A percentile compares a stretch with the other conserved stretches of the same genome.
Conservation (phyloP, 2,329 filamentous ascomycete species). For the Penicillium sp. region DNA sequence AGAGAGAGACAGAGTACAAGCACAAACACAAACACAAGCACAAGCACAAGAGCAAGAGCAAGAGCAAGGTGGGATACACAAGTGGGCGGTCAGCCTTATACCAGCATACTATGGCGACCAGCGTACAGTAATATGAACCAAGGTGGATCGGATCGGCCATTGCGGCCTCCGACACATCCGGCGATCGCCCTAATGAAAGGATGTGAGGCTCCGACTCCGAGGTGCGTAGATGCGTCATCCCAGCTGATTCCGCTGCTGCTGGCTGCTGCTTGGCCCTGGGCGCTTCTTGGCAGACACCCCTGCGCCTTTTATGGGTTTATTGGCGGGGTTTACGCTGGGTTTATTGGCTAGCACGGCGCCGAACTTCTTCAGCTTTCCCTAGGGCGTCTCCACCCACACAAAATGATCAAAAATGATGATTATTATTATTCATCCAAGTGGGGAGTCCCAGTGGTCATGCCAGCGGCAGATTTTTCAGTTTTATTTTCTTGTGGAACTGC, state of each 20-base stretch:
- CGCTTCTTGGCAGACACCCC: background rate
- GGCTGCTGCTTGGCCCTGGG: background rate
- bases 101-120: too few species aligned
- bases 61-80: background rate
- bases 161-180: slow-evolving; percentile 19
- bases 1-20: too few species aligned
- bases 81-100: slow-evolving; percentile 30
- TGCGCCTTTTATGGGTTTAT: background rate
- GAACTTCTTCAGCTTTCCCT: slow-evolving; percentile 6
- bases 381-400: too few species aligned
- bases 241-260: background rate
- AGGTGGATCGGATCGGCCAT: slow-evolving; percentile 15
- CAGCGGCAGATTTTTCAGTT: slow-evolving; percentile 9
- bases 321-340: too few species aligned
- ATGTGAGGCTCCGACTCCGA: slow-evolving; percentile 6
- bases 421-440: background rate
- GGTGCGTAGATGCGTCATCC: slow-evolving; percentile 1
- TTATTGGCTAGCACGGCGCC: too few species aligned
- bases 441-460: slow-evolving; percentile 2
- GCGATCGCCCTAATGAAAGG: background rate
- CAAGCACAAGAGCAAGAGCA: background rate
- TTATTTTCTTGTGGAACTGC: background rate
- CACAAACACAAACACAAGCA: too few species aligned
- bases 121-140: too few species aligned
- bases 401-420: too few species aligned